phyloP scores from a whole-genome alignment of 441 rosid species.

The Pelargonium citronellum region DNA sequence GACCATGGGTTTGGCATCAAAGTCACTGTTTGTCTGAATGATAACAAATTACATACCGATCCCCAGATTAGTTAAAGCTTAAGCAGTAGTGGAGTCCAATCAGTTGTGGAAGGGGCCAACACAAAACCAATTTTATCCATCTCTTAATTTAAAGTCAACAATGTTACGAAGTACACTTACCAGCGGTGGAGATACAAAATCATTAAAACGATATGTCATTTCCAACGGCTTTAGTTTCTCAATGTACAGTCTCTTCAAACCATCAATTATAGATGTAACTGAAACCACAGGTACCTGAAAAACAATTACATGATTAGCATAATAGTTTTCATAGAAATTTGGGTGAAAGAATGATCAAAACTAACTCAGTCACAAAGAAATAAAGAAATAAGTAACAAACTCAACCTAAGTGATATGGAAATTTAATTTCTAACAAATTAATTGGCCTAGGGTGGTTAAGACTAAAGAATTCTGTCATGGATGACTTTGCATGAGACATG shows the following conservation, averaged over 20 bases:
- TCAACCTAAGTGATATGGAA: background rate
- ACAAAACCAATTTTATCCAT: background rate
- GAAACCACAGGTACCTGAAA: constrained; percentile 68
- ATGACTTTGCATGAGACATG: background rate
- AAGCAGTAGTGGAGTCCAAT: background rate
- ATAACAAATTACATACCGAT: background rate
- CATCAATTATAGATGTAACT: constrained; percentile 89
- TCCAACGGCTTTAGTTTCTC: constrained; percentile 90
- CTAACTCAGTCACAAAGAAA: background rate
- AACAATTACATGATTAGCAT: background rate
- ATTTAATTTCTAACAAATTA: background rate
- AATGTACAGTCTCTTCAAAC: constrained; percentile 77
- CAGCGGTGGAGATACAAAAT: constrained; percentile 77
- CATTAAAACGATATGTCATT: constrained; percentile 74
- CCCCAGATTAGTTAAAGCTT: background rate
- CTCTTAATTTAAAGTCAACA: constrained; percentile 4
- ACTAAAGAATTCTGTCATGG: background rate
- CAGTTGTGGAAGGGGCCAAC: constrained; percentile 8
- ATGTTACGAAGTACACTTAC: constrained; percentile 32
- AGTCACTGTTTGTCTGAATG: constrained; percentile 74
- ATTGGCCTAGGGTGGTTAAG: background rate
- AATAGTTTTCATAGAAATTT: background rate
- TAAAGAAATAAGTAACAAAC: background rate
- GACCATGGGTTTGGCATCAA: constrained; percentile 99
- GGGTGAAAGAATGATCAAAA: background rate